Evolutionary conservation across 2,329 filamentous ascomycete genomes (phyloP).

Genomic region (Penicillium crustosum): DNA sequence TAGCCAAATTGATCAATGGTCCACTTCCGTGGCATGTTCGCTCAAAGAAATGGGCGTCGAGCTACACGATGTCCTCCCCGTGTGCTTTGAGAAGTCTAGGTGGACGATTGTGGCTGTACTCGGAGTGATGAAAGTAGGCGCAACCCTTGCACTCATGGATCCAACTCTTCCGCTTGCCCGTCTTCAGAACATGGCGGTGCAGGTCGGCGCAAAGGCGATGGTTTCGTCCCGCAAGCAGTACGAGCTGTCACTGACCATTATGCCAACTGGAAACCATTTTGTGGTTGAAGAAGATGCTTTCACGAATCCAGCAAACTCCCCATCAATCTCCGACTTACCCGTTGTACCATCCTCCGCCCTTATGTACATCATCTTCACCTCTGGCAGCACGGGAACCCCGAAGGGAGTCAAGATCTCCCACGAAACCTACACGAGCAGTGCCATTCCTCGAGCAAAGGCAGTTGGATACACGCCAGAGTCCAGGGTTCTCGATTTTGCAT

Average conservation of each 20-base stretch:
- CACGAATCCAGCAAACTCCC: slow-evolving; percentile 11
- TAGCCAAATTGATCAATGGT: slow-evolving; percentile 36
- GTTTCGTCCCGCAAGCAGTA: slow-evolving; percentile 32
- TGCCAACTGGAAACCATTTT: slow-evolving; percentile 32
- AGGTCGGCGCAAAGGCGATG: slow-evolving; percentile 32
- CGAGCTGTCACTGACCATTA: slow-evolving; percentile 29
- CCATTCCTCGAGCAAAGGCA: slow-evolving; percentile 53
- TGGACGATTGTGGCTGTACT: slow-evolving; percentile 37
- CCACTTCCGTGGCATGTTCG: slow-evolving; percentile 28
- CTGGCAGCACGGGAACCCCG: slow-evolving; percentile 52
- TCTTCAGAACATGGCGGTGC: slow-evolving; percentile 34
- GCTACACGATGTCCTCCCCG: slow-evolving; percentile 29
- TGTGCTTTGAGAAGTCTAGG: slow-evolving; percentile 38
- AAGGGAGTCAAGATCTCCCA: slow-evolving; percentile 65
- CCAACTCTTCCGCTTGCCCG: slow-evolving; percentile 35
- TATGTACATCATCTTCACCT: slow-evolving; percentile 62
- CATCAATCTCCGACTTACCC: slow-evolving; percentile 16
- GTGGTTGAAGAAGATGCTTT: slow-evolving; percentile 31
- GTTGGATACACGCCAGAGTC: slow-evolving; percentile 54
- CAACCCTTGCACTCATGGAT: slow-evolving; percentile 35
- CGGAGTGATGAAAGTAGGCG: slow-evolving; percentile 36
- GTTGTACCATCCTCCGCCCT: slow-evolving; percentile 38
- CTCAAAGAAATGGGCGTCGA: slow-evolving; percentile 30
- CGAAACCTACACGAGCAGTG: slow-evolving; percentile 57
- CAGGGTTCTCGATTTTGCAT: slow-evolving; percentile 61